Evolutionary conservation across 1,284 basidiomycete genomes (phyloP).

Genomic region (Rhodotorula sp.): DNA sequence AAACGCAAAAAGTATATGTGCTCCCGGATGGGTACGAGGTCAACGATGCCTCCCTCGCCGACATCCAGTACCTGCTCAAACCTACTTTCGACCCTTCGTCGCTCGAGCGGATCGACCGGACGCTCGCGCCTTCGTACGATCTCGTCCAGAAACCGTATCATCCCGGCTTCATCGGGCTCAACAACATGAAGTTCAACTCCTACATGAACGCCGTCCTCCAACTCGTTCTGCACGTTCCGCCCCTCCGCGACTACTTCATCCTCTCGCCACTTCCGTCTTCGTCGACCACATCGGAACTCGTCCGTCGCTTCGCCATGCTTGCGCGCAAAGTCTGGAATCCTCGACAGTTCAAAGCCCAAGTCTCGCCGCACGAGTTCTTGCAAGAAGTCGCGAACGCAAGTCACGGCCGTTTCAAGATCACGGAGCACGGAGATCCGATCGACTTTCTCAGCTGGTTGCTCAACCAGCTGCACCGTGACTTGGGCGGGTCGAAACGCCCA

Average conservation of each 20-base stretch:
- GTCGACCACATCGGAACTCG: constrained; percentile 6
- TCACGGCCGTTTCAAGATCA: constrained; percentile 82
- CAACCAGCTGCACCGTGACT: constrained; percentile 85
- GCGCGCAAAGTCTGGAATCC: constrained; percentile 96
- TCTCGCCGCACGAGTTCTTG: constrained; percentile 94
- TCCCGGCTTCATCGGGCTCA: constrained; percentile 92
- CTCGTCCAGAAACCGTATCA: constrained; percentile 75
- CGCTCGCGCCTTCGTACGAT: constrained; percentile 64
- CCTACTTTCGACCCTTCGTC: constrained; percentile 69
- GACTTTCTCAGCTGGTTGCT: constrained; percentile 96
- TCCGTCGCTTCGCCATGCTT: constrained; percentile 63
- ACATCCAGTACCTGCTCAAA: constrained; percentile 85
- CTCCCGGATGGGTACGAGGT: constrained; percentile 97
- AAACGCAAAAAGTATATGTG: constrained; percentile 84
- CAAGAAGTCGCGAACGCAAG: constrained; percentile 91
- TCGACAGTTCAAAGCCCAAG: constrained; percentile 92
- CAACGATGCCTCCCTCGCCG: constrained; percentile 88
- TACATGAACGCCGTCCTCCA: constrained; percentile 98
- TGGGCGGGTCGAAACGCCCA: constrained; percentile 82
- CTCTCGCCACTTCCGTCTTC: constrained; percentile 27
- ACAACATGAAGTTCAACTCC: constrained; percentile 96
- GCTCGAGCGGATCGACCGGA: constrained; percentile 59
- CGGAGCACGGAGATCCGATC: constrained; percentile 90
- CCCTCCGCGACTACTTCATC: constrained; percentile 77
- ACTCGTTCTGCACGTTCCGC: constrained; percentile 83